These are phyloP conservation scores for Phallus indusiatus DNA, from an alignment of 768 basidiomycete genomes.

Conservation along the genomic window DNA sequence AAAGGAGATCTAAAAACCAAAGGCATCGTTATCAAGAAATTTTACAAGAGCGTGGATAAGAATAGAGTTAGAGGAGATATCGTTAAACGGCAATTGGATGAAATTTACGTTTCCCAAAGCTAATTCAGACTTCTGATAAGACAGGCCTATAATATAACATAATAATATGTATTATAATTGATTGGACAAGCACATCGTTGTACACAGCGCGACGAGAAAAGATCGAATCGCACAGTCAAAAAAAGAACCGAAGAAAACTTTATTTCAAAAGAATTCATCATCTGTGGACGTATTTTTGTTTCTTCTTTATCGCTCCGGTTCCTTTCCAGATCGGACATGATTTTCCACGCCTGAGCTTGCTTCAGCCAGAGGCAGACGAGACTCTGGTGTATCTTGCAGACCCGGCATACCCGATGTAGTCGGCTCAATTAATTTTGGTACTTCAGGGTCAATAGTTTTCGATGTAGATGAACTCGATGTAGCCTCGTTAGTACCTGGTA, in stretches of 20 bases:
- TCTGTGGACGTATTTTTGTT: background rate
- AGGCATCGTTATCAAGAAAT: constrained; percentile 50
- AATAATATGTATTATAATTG: background rate
- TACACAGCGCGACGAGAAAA: background rate
- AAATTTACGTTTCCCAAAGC: constrained; percentile 22
- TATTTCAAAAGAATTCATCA: too few species aligned
- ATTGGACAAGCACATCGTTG: background rate
- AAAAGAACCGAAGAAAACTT: background rate
- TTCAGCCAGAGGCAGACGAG: background rate
- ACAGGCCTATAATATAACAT: background rate
- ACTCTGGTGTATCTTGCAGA: background rate
- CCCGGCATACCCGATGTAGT: background rate
- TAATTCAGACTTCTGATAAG: background rate
- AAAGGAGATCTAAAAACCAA: constrained; percentile 17
- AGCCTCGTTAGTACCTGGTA: background rate
- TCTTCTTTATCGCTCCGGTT: background rate
- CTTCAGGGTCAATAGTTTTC: background rate
- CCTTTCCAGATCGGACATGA: background rate
- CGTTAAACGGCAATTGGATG: constrained; percentile 44
- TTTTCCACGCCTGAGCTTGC: background rate
- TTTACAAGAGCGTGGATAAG: constrained; percentile 54
- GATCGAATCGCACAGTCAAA: background rate
- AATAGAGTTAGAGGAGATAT: constrained; percentile 45
- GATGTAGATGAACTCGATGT: background rate
- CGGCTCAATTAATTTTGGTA: background rate